These are phyloP conservation scores for Kwoniella bestiolae DNA, from an alignment of 768 basidiomycete species.

Conservation along the genomic window DNA sequence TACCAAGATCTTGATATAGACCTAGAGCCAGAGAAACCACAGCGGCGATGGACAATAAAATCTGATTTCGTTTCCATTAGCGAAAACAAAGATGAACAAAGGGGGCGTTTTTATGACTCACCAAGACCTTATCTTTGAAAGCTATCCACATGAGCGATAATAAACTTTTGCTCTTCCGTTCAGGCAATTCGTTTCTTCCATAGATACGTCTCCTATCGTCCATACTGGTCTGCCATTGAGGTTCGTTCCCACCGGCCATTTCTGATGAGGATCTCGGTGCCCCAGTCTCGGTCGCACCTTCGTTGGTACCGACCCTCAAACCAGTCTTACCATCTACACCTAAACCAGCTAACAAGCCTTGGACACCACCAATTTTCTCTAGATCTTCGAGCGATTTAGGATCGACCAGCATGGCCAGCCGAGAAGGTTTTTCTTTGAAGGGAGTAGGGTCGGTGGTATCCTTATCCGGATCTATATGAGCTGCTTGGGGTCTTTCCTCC, in stretches of 20 bases:
- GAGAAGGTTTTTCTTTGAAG: slow-evolving; percentile 72
- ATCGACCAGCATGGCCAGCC: slow-evolving; percentile 83
- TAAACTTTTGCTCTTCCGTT: slow-evolving; percentile 70
- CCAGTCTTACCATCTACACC: slow-evolving; percentile 66
- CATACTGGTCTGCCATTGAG: slow-evolving; percentile 61
- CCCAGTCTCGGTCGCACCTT: slow-evolving; percentile 18
- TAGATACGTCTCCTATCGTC: slow-evolving; percentile 71
- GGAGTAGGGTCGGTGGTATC: slow-evolving; percentile 67
- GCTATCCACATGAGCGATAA: slow-evolving; percentile 82
- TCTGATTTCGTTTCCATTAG: too few relatives aligned
- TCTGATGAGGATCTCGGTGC: slow-evolving; percentile 17
- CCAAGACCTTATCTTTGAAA: slow-evolving; percentile 86
- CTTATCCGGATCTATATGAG: slow-evolving; percentile 53
- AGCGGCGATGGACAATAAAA: slow-evolving; percentile 88
- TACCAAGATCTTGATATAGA: slow-evolving; percentile 89
- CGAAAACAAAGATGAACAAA: neutral
- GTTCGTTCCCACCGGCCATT: slow-evolving; percentile 27
- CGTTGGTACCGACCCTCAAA: slow-evolving; percentile 45
- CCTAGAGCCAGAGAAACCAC: slow-evolving; percentile 91
- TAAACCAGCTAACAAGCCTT: slow-evolving; percentile 71
- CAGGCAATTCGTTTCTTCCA: slow-evolving; percentile 75
- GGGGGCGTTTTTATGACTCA: slow-evolving; percentile 58
- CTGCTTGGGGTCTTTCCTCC: slow-evolving; percentile 12
- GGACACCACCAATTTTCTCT: slow-evolving; percentile 70
- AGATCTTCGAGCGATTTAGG: slow-evolving; percentile 78